phyloP scores from a whole-genome alignment of 345 rosid species.

The Linum lewisii region DNA sequence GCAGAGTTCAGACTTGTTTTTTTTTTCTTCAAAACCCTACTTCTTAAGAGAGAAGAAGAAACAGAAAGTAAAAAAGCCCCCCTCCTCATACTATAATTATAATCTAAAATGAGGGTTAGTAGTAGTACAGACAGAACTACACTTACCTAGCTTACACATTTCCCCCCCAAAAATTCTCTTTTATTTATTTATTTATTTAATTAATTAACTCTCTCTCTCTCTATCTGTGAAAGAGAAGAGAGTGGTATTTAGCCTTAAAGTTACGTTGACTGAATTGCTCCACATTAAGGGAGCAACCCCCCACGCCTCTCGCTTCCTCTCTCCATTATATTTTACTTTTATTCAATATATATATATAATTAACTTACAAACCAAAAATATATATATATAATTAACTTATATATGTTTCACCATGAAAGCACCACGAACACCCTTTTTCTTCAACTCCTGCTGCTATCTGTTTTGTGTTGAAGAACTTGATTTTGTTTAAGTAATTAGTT shows the following conservation, averaged over 20 bases:
- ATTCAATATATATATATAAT: no score
- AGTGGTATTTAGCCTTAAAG: conserved; percentile 6
- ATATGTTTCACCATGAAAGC: no score
- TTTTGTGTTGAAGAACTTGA: no score
- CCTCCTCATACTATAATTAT: conserved; percentile 15
- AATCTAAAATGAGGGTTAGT: not conserved
- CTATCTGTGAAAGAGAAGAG: conserved; percentile 28
- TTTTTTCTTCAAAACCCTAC: no score
- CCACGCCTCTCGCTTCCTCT: conserved; percentile 45
- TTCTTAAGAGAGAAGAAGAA: not conserved
- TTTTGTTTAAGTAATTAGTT: no score
- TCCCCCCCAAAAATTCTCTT: conserved; percentile 25
- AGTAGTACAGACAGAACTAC: not conserved
- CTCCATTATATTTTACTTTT: not conserved
- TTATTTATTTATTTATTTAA: not conserved
- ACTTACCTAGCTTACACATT: conserved; percentile 19
- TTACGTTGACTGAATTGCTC: conserved; percentile 38
- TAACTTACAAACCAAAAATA: no score
- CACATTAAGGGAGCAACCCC: conserved; percentile 38
- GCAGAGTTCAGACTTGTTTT: conserved; percentile 16
- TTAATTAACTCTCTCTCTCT: no score
- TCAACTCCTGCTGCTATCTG: no score
- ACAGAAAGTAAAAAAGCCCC: conserved; percentile 15
- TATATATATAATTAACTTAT: no score
- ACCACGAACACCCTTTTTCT: no score